Base-by-base conservation (phyloP, 495 filamentous ascomycete genomes). In the Hyaloscypha bicolor region DNA sequence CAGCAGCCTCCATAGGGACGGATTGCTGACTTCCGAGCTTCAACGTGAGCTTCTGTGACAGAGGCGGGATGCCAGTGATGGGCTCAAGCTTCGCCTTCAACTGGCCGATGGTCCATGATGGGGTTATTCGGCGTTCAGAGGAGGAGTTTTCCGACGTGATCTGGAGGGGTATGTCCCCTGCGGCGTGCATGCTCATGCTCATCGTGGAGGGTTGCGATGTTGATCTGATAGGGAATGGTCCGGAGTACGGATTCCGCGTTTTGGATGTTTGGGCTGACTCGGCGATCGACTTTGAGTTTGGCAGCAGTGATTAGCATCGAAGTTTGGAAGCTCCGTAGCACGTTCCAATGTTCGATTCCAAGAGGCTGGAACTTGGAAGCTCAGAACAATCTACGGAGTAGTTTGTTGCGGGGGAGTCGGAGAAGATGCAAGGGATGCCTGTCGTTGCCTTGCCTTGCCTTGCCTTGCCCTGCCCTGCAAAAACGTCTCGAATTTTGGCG, bases 21-120 rank as follows among this genome's bases (percentile, higher is more conserved):
- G 78, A 79, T 35, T 86, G 76, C 69, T 81, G 81, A 59, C 83
- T 80, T 35, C 85, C 74, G 12, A 87, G 79, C 71, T 85, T 88
- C 75, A 93, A 79, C 55, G 77, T 85, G 60, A 99, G 83, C 60
- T 83, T 85, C 77, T 98, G 96, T 66, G 85, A 87, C 11, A 85
- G 83, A 12, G 93, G 91, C 2, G 95, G 93, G 21, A 99, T 87
- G 61, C 95, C 95, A 2, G 95, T 99, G 79, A 99, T 87, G 67
- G 94, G 91, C 75, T 97, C 94, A 53, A 99, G 87, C 79, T 96
- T 97, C 29, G 82, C 78, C 78, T 96, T 98, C 63, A 97, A 83
- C 72, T 93, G 90, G 35, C 85, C 77, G 72, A 99, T 90, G 65
- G 89, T 91, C 95, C 96, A 99, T 72, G 94, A 91, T 3, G 94